Conservation (phyloP, 306 rosid genomes). For the Begonia peltatifolia region DNA sequence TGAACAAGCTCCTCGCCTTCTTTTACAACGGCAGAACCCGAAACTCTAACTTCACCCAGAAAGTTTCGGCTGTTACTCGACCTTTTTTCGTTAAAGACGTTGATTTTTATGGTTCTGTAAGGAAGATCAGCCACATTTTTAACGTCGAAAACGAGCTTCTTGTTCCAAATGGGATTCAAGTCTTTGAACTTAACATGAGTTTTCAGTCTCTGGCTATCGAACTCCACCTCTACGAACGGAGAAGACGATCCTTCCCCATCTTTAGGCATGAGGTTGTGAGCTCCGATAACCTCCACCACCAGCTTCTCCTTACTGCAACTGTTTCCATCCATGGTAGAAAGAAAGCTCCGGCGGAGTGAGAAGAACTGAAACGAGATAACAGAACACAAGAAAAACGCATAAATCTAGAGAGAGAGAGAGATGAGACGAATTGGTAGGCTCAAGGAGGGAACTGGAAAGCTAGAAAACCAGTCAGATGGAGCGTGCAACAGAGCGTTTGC, state of each 20-base stretch:
- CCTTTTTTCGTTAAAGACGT: constrained; percentile 40
- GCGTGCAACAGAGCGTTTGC: constrained; percentile 13
- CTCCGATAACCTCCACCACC: constrained; percentile 40
- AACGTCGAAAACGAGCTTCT: constrained; percentile 38
- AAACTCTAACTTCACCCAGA: constrained; percentile 43
- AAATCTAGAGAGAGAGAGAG: not conserved
- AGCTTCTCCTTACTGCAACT: constrained; percentile 27
- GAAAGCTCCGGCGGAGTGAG: no score
- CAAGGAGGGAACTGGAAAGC: constrained; percentile 4
- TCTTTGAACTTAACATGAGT: constrained; percentile 47
- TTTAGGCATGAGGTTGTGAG: constrained; percentile 57
- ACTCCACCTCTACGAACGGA: constrained; percentile 44
- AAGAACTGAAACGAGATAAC: not conserved
- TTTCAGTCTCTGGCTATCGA: constrained; percentile 36
- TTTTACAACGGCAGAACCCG: constrained; percentile 33
- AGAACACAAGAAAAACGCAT: not conserved
- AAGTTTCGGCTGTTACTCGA: constrained; percentile 39
- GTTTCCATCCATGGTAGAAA: constrained; percentile 11
- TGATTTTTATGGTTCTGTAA: constrained; percentile 38
- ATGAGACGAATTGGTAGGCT: constrained; percentile 14
- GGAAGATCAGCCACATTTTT: constrained; percentile 34
- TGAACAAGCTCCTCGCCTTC: constrained; percentile 33
- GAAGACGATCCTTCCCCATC: constrained; percentile 54
- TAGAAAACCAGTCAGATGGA: constrained; percentile 7
- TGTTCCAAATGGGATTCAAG: constrained; percentile 48